Evolutionary conservation across 139 green algal genomes (phyloP), one percentile per base, ranked within the genome.

Genomic region (Zygnema circumcarinatum): DNA sequence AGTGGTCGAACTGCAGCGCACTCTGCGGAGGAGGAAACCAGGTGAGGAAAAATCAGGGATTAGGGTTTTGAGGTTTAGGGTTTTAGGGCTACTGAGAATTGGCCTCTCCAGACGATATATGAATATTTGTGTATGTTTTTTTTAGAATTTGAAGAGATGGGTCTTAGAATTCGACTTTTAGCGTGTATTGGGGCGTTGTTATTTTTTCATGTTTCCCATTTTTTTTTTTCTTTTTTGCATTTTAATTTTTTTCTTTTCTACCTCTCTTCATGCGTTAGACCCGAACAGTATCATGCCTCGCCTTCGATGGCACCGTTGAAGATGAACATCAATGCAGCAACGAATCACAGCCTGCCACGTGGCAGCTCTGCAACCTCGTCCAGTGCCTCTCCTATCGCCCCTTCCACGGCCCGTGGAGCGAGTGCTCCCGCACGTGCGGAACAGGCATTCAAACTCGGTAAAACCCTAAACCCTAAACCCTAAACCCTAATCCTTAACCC

Each of bases 191-290:
- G n/a, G n/a, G n/a, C n/a, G n/a, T n/a, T n/a, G n/a, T n/a, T n/a
- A n/a, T n/a, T n/a, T n/a, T n/a, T n/a, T n/a, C n/a, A n/a, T n/a
- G n/a, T n/a, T n/a, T n/a, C n/a, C n/a, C n/a, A n/a, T n/a, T n/a
- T n/a, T n/a, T n/a, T n/a, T n/a, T n/a, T n/a, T 36, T 20, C 39
- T 39, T 74, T 32, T 62, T 62, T 76, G 20, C 29, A 33, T 84
- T 62, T 62, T 84, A 33, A n/a, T n/a, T 39, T 32, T 29, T 29
- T 74, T 31, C 76, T 56, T 84, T 56, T 83, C 76, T 33, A 1
- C 76, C 62, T 21, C 25, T 53, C 2, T 53, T 83, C 62, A 31
- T 29, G 41, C 39, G 32, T 78, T 78, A 62, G 47, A 62, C 47
- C 16, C 47, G 47, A 25, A 25, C 47, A 7, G 47, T 62, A 25